Evolutionary conservation across 257 asterid species (phyloP).

Genomic region (Forsythia viridissima): DNA sequence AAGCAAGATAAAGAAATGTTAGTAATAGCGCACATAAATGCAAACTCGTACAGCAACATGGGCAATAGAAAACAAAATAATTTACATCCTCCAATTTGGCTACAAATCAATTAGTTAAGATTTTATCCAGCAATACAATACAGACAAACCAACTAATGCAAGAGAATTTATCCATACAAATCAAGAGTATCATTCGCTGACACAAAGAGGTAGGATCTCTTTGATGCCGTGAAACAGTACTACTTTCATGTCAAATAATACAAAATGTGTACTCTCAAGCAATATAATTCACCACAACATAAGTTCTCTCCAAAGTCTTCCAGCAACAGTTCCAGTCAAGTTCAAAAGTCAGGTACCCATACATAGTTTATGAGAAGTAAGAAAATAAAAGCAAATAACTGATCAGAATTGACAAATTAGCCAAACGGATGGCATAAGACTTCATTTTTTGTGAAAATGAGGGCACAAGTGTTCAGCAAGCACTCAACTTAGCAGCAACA

Average conservation of each 20-base stretch:
- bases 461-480: neutral
- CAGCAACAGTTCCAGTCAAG: neutral
- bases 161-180: neutral
- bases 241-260: neutral
- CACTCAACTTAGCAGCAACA: neutral
- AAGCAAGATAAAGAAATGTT: constrained; percentile 27
- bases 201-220: neutral
- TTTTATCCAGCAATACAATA: neutral
- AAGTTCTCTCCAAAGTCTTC: neutral
- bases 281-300: neutral
- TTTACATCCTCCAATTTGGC: neutral
- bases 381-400: neutral
- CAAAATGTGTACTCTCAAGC: neutral
- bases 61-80: neutral
- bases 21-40: constrained; percentile 1
- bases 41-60: neutral
- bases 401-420: neutral
- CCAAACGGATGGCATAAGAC: neutral
- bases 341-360: neutral
- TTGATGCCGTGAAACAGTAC: neutral
- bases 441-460: neutral
- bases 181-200: neutral
- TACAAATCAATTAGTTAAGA: neutral
- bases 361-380: neutral
- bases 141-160: neutral